phyloP scores from a whole-genome alignment of 2,329 filamentous ascomycete species.

The Aspergillus sp. region DNA sequence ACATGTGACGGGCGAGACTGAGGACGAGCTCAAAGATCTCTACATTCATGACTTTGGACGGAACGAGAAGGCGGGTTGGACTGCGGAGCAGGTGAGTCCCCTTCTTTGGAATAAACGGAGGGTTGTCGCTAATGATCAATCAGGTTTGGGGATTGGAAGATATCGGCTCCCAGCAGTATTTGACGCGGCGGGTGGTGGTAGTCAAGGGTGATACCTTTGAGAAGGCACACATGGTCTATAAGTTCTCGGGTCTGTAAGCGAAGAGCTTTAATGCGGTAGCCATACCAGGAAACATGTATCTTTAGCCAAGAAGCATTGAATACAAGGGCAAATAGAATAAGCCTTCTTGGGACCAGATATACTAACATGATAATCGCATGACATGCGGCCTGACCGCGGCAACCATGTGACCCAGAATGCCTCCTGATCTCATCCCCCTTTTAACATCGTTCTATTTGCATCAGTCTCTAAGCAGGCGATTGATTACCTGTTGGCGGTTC shows the following conservation, averaged over 20 bases:
- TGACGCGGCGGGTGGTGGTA: constrained; percentile 7
- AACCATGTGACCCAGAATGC: background rate
- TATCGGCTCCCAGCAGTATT: constrained; percentile 4
- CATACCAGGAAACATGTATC: no score
- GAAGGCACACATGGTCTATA: constrained; percentile 7
- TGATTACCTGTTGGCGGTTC: background rate
- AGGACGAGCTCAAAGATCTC: background rate
- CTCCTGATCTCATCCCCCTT: background rate
- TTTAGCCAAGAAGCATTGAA: no score
- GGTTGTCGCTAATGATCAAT: no score
- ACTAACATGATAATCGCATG: no score
- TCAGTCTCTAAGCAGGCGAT: background rate
- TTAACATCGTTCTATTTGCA: background rate
- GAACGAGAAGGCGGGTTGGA: constrained; percentile 8
- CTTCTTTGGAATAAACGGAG: no score
- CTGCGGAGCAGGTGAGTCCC: constrained; percentile 6
- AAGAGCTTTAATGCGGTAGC: no score
- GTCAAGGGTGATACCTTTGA: constrained; percentile 4
- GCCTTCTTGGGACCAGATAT: no score
- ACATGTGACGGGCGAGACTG: background rate
- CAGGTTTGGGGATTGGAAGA: constrained; percentile 9
- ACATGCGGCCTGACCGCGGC: no score
- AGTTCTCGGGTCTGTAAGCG: constrained; percentile 4
- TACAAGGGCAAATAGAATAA: no score
- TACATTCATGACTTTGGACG: constrained; percentile 11